Evolutionary conservation across 768 basidiomycete genomes (phyloP).

Genomic region (Rhizopogon vinicolor): DNA sequence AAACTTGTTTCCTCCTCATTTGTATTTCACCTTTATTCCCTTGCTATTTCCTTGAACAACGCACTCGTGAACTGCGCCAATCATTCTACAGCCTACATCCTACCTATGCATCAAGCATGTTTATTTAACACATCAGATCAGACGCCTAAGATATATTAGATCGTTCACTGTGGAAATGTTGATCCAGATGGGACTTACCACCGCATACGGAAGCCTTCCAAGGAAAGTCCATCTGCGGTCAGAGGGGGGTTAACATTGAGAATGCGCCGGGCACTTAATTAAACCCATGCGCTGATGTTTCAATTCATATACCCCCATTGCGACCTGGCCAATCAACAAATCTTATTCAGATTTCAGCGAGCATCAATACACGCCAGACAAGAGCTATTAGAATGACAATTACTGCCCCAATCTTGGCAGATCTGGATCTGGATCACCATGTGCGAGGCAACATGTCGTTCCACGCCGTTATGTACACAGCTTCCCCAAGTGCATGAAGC

Average conservation of each 20-base stretch:
- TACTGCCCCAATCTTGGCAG: not conserved
- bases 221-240: not conserved
- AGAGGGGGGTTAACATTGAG: not conserved
- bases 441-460: not conserved
- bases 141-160: constrained; percentile 1
- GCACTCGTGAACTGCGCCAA: not conserved
- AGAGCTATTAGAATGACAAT: not conserved
- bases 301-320: not conserved
- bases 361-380: not conserved
- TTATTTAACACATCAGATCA: not conserved
- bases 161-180: constrained; percentile 1
- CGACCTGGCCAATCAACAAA: not conserved
- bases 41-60: not conserved
- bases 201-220: not conserved
- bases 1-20: not conserved
- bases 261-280: not conserved
- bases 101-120: not conserved
- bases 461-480: not conserved
- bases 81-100: too few species aligned
- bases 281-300: not conserved
- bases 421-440: constrained; percentile 1
- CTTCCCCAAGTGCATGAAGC: not conserved
- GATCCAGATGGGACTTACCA: not conserved
- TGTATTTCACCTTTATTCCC: not conserved
- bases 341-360: not conserved